phyloP scores from a whole-genome alignment of 306 rosid genomes.

The Medicago lupulina region DNA sequence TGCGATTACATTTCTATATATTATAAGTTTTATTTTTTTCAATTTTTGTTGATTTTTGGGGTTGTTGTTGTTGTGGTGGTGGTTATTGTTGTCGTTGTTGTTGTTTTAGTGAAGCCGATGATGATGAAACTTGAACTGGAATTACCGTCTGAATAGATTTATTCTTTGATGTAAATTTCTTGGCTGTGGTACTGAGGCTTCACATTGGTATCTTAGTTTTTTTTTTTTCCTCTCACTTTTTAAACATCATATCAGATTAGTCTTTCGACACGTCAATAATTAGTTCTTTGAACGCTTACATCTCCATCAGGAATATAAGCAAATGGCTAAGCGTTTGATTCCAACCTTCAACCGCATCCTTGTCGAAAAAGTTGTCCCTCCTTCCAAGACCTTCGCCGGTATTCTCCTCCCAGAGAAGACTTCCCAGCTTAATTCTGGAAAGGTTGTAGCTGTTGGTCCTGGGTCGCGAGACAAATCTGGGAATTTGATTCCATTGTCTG shows the following conservation, averaged over 20 bases:
- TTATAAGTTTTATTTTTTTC: too few species aligned
- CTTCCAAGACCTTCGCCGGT: constrained; percentile 80
- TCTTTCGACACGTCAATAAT: too few species aligned
- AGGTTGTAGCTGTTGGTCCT: constrained; percentile 86
- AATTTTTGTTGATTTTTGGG: neutral
- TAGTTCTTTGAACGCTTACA: neutral
- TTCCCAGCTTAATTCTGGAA: constrained; percentile 87
- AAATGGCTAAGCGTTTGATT: constrained; percentile 88
- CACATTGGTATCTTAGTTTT: neutral
- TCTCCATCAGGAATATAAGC: neutral
- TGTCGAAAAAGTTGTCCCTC: constrained; percentile 79
- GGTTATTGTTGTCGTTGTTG: too few species aligned
- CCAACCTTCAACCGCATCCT: constrained; percentile 81
- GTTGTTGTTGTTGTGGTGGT: too few species aligned
- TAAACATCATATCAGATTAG: too few species aligned
- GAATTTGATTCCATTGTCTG: constrained; percentile 68
- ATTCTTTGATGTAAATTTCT: constrained; percentile 8
- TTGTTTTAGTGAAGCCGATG: neutral
- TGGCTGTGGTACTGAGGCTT: constrained; percentile 5
- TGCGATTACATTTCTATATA: constrained; percentile 64
- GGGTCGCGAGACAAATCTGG: constrained; percentile 74
- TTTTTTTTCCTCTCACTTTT: too few species aligned
- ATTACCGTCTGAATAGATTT: neutral
- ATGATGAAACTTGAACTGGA: neutral
- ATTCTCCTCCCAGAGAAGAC: constrained; percentile 85